phyloP scores from a whole-genome alignment of 140 eudicot species.

The Stevia rebaudiana region DNA sequence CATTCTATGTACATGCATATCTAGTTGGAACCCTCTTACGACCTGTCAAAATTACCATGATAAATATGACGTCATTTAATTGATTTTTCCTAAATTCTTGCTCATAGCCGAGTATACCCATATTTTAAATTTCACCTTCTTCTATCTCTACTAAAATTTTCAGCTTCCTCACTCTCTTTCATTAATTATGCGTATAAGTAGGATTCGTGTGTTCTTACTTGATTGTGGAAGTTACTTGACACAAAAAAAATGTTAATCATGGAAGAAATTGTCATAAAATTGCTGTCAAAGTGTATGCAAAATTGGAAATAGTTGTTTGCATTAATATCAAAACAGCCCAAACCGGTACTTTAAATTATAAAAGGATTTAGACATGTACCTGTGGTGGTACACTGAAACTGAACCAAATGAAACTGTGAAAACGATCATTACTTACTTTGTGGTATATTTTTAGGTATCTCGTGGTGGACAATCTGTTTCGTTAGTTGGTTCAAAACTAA shows the following conservation, averaged over 20 bases:
- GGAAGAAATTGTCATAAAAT: conserved; percentile 8
- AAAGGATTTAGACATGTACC: neutral
- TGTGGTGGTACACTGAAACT: neutral
- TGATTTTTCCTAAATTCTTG: neutral
- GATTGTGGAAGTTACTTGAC: conserved; percentile 5
- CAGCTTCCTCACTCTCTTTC: neutral
- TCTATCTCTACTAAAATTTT: neutral
- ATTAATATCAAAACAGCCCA: conserved; percentile 5
- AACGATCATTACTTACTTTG: neutral
- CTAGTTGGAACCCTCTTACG: conserved; percentile 1
- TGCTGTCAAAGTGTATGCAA: conserved; percentile 10
- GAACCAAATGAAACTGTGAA: neutral
- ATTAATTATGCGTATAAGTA: neutral
- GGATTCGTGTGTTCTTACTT: conserved; percentile 3
- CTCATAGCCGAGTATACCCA: neutral
- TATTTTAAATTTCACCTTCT: conserved; percentile 10
- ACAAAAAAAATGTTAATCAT: neutral
- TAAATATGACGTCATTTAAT: conserved; percentile 1
- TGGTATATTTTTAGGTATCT: conserved; percentile 48
- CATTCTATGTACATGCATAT: neutral
- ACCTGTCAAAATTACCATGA: conserved; percentile 5
- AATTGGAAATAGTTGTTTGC: neutral
- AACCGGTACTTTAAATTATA: neutral
- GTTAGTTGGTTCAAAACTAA: conserved; percentile 63
- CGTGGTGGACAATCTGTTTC: conserved; percentile 86